Evolutionary conservation across 495 filamentous ascomycete genomes (phyloP), one percentile per base, ranked within the genome.

Genomic region (Lentithecium fluviatile): DNA sequence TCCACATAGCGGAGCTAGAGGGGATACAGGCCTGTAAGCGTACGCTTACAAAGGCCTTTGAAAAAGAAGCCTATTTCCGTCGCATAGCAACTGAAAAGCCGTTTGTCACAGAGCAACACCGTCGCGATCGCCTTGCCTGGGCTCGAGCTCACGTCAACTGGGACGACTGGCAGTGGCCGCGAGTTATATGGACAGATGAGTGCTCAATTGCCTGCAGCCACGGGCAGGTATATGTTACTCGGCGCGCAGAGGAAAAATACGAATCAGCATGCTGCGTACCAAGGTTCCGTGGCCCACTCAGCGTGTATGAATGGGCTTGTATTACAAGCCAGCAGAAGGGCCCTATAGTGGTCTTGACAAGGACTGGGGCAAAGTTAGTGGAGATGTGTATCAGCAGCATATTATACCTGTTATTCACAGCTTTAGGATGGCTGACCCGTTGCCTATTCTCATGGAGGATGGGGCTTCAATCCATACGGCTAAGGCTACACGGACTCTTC

Each of bases 41-140:
- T 43, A 25, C 52, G 24, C 40, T 55, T n/a, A 24, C 36, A 6
- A 25, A 20, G 6, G 38, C 37, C 15, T 55, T 55, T 26, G 37
- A 55, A 43, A 48, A 57, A 37, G 56, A 50, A 45, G 29, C 29
- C 3, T 32, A 32, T 32, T 36, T 19, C 26, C 50, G 50, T 5
- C 50, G 50, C 25, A 20, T 36, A 36, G 50, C 50, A 5, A 53
- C 50, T n/a, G 21, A 36, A 15, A 53, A 36, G 50, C 50, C 50
- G 2, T 10, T 53, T 38, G 6, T 53, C 19, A 37, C 50, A 7
- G 25, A 34, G n/a, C 25, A 19, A 36, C 29, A 53, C 5, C 25
- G 32, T 6, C 15, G 38, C 3, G 50, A 29, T 17, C 25, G 50
- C 7, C 26, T 53, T 2, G 32, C 13, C 15, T 53, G 29, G 50